Conservation (phyloP, 225 moss, liverwort and hornwort genomes). For the Bryum argenteum region DNA sequence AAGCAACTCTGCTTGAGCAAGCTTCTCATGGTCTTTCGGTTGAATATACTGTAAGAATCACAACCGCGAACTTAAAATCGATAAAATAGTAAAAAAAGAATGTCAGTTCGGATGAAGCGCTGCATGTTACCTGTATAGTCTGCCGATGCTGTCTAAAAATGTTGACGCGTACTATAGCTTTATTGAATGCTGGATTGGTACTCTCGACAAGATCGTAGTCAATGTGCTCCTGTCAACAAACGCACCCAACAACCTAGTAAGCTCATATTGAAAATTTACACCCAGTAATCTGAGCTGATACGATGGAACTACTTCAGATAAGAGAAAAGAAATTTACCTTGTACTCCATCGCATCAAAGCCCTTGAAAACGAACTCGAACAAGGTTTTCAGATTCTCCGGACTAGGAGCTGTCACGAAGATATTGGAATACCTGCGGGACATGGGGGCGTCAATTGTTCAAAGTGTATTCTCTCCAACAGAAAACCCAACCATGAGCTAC, state of each 20-base stretch:
- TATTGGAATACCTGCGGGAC: slow-evolving; percentile 79
- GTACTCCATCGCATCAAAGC: slow-evolving; percentile 92
- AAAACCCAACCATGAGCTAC: background rate
- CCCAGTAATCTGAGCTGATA: too few relatives aligned
- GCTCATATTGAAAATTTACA: background rate
- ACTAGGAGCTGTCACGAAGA: slow-evolving; percentile 94
- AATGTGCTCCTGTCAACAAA: slow-evolving; percentile 73
- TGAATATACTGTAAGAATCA: slow-evolving; percentile 75
- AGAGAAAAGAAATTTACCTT: slow-evolving; percentile 61
- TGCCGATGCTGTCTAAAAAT: slow-evolving; percentile 92
- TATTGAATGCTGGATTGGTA: slow-evolving; percentile 91
- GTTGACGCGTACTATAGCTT: slow-evolving; percentile 92
- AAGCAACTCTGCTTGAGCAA: slow-evolving; percentile 89
- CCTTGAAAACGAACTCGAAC: slow-evolving; percentile 94
- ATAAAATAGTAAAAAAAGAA: background rate
- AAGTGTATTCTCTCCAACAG: background rate
- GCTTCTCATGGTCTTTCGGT: slow-evolving; percentile 85
- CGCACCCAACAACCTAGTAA: too few relatives aligned
- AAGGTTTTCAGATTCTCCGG: slow-evolving; percentile 98
- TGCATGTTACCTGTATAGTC: slow-evolving; percentile 72
- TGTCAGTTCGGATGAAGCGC: background rate
- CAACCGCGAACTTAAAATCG: slow-evolving; percentile 13
- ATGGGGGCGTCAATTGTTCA: slow-evolving; percentile 4
- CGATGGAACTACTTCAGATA: too few relatives aligned
- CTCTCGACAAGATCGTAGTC: slow-evolving; percentile 96